These are phyloP conservation scores for Nigrospora oryzae DNA, from an alignment of 2,329 filamentous ascomycete species.

Conservation along the genomic window DNA sequence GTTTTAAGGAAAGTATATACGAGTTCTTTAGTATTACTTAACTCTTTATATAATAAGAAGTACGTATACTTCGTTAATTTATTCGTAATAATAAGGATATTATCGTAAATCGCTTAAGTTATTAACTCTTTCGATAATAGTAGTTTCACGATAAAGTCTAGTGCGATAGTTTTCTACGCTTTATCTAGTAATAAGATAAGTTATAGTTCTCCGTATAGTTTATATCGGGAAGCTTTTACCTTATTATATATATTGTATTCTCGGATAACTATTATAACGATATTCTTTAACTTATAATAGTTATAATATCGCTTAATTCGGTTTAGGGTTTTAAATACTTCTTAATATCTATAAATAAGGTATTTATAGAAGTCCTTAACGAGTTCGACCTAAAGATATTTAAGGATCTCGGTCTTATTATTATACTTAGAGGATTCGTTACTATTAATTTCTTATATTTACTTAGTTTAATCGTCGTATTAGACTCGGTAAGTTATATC, in stretches of 20 bases:
- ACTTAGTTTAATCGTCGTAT: neutral
- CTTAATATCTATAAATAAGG: neutral
- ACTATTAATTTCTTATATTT: neutral
- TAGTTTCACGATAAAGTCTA: neutral
- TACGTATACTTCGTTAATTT: neutral
- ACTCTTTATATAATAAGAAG: neutral
- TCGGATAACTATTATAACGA: neutral
- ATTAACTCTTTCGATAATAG: neutral
- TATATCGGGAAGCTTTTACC: neutral
- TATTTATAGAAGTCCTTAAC: neutral
- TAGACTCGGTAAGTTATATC: neutral
- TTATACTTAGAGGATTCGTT: neutral
- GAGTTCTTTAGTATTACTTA: neutral
- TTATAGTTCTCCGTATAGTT: neutral
- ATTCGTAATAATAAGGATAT: neutral
- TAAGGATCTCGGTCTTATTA: neutral
- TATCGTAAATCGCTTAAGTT: neutral
- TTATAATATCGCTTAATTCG: no score
- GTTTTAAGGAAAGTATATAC: neutral
- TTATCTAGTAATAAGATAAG: neutral
- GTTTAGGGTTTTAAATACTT: neutral
- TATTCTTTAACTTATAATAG: neutral
- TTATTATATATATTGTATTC: neutral
- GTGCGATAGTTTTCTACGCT: neutral
- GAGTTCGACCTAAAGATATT: neutral